Conservation (phyloP, 495 filamentous ascomycete genomes). For the Parathielavia appendiculata region DNA sequence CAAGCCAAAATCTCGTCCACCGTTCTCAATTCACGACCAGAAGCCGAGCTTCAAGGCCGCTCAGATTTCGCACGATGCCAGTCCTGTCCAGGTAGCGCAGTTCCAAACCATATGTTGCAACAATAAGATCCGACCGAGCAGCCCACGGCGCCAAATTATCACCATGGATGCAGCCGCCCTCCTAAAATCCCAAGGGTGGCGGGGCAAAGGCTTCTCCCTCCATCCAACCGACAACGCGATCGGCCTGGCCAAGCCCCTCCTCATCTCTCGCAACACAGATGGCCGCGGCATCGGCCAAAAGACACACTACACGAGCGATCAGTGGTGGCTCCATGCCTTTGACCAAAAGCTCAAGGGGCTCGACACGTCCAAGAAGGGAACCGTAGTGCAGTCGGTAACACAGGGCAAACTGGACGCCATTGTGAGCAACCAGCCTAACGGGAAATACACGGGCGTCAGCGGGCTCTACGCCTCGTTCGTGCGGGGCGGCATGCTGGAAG, state of each 20-base stretch:
- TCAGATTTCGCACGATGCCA: neutral
- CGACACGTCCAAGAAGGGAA: constrained; percentile 48
- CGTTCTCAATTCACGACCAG: neutral
- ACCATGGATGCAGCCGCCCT: constrained; percentile 31
- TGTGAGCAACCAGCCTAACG: constrained; percentile 33
- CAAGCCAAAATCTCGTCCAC: constrained; percentile 8
- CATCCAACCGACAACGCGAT: constrained; percentile 59
- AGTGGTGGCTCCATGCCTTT: constrained; percentile 80
- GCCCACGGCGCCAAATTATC: neutral
- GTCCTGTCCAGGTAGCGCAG: neutral
- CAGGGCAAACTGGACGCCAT: constrained; percentile 50
- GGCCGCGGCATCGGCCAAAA: constrained; percentile 64
- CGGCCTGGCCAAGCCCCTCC: constrained; percentile 63
- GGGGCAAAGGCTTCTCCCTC: constrained; percentile 67
- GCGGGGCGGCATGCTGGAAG: constrained; percentile 63
- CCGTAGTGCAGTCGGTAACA: constrained; percentile 46
- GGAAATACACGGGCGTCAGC: constrained; percentile 43
- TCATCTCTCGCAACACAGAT: constrained; percentile 63
- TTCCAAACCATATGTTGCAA: too few species aligned
- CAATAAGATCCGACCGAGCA: too few species aligned
- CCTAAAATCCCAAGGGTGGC: constrained; percentile 73
- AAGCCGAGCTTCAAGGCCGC: neutral
- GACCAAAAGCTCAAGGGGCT: constrained; percentile 71
- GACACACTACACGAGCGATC: constrained; percentile 58
- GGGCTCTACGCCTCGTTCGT: constrained; percentile 83